Percentiles rank a stretch among this genome's conserved stretches.
Conservation (phyloP, 495 filamentous ascomycete genomes). For the Tuber melanosporum region DNA sequence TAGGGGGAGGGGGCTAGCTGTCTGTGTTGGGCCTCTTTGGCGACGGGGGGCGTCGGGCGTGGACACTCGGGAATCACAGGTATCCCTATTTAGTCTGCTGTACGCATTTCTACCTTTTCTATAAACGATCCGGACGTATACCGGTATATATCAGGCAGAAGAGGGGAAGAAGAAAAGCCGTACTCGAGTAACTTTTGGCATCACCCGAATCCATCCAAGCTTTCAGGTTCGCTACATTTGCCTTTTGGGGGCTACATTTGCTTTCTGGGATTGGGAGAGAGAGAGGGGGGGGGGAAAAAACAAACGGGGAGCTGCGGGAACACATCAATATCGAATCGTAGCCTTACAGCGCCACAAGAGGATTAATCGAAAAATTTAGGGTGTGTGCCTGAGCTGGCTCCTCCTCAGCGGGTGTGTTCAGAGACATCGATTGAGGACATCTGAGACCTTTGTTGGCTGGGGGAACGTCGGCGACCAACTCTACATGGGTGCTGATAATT, state of each 20-base stretch:
- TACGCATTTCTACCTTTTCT: not conserved
- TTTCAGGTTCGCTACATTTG: not conserved
- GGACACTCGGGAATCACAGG: not conserved
- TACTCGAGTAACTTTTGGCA: not conserved
- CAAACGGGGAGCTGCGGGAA: not conserved
- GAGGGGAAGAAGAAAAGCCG: not conserved
- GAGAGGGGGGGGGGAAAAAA: not conserved
- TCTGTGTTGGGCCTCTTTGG: not conserved
- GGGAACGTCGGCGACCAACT: constrained; percentile 26
- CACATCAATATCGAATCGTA: constrained; percentile 1
- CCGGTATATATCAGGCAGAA: not conserved
- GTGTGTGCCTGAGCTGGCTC: not conserved
- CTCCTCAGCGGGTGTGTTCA: not conserved
- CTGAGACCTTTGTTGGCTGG: constrained; percentile 36
- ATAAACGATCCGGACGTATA: not conserved
- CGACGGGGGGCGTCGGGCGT: not conserved
- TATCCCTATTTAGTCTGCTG: not conserved
- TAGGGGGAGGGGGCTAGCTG: not conserved
- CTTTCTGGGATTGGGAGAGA: not conserved
- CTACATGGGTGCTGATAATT: not conserved
- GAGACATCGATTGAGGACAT: constrained; percentile 15
- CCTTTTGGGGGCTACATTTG: not conserved
- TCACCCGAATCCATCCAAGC: not conserved
- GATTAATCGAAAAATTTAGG: not conserved
- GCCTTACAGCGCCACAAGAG: constrained; percentile 3